phyloP scores from a whole-genome alignment of 192 early-diverging fungal species.

The Neocallimastix lanati region DNA sequence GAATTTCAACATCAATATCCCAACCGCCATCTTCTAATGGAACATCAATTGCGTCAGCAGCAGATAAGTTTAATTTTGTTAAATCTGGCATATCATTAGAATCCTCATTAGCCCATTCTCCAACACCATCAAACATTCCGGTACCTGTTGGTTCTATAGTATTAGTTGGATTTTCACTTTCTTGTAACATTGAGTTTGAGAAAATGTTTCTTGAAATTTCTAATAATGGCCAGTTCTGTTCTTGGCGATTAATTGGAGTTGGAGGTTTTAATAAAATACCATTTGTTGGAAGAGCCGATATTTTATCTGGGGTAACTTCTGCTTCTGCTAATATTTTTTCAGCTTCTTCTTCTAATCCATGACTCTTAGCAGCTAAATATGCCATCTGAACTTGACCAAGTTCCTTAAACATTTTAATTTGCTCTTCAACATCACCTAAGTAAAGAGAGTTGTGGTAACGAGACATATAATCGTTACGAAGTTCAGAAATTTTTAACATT shows the following conservation, averaged over 20 bases:
- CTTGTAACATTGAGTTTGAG: slow-evolving; percentile 28
- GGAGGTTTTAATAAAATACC: slow-evolving; percentile 45
- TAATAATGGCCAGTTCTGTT: slow-evolving; percentile 86
- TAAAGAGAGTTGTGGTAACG: slow-evolving; percentile 85
- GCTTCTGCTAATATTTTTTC: slow-evolving; percentile 56
- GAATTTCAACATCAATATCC: slow-evolving; percentile 68
- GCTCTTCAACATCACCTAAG: slow-evolving; percentile 82
- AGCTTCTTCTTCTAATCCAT: slow-evolving; percentile 74
- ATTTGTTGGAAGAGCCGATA: slow-evolving; percentile 14
- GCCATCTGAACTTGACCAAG: slow-evolving; percentile 85
- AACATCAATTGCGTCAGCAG: slow-evolving; percentile 22
- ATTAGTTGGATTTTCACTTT: slow-evolving; percentile 3
- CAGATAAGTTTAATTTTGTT: slow-evolving; percentile 23
- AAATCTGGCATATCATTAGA: slow-evolving; percentile 19
- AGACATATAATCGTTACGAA: slow-evolving; percentile 66
- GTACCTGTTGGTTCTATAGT: slow-evolving; percentile 1
- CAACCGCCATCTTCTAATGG: slow-evolving; percentile 53
- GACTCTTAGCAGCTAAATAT: slow-evolving; percentile 76
- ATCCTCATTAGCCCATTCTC: slow-evolving; percentile 32
- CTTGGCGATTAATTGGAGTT: slow-evolving; percentile 51
- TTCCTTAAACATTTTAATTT: slow-evolving; percentile 62
- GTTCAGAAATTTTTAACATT: slow-evolving; percentile 87
- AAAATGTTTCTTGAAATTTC: slow-evolving; percentile 70
- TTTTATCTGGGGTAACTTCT: slow-evolving; percentile 43
- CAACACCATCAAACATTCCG: slow-evolving; percentile 4